Percentiles rank a stretch among this genome's conserved stretches.
Evolutionary conservation across 2,329 filamentous ascomycete species (phyloP).

Genomic region (Stagonosporopsis rhizophila): DNA sequence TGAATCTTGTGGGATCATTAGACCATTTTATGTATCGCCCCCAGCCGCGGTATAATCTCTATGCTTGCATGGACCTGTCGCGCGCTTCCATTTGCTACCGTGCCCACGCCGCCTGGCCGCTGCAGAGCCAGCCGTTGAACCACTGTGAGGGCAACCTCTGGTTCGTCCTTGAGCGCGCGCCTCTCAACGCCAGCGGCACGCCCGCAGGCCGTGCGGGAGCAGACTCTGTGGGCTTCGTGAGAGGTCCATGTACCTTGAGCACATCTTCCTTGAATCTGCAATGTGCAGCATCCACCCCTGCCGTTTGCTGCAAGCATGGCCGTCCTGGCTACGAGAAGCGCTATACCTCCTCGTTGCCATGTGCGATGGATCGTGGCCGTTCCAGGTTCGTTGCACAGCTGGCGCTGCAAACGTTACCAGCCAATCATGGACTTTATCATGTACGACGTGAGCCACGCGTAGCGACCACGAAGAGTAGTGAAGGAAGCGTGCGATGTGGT

Average conservation of each 20-base stretch:
- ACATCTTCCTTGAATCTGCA: constrained; percentile 39
- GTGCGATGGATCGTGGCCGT: constrained; percentile 30
- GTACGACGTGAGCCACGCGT: constrained; percentile 39
- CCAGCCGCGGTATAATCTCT: constrained; percentile 45
- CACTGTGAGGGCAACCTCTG: constrained; percentile 37
- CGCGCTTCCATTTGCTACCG: constrained; percentile 46
- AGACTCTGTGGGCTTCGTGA: constrained; percentile 35
- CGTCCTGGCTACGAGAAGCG: constrained; percentile 33
- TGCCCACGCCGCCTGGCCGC: constrained; percentile 31
- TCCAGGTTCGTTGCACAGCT: constrained; percentile 29
- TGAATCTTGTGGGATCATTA: constrained; percentile 36
- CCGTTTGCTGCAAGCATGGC: constrained; percentile 30
- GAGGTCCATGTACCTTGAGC: constrained; percentile 32
- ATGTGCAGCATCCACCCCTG: constrained; percentile 43
- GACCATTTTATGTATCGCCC: constrained; percentile 44
- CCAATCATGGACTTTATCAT: constrained; percentile 35
- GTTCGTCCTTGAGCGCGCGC: constrained; percentile 45
- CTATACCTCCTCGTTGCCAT: constrained; percentile 28
- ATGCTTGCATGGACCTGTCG: constrained; percentile 39
- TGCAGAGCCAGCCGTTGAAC: constrained; percentile 36
- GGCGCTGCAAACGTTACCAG: constrained; percentile 11
- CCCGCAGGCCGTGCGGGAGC: constrained; percentile 38
- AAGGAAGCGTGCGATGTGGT: constrained; percentile 21
- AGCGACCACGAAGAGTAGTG: constrained; percentile 31
- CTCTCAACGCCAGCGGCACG: constrained; percentile 43